Percentiles rank a stretch among this genome's conserved stretches.
These are phyloP conservation scores for Dinochytrium kinnereticum DNA, from an alignment of 371 early-diverging fungal genomes.

Conservation along the genomic window DNA sequence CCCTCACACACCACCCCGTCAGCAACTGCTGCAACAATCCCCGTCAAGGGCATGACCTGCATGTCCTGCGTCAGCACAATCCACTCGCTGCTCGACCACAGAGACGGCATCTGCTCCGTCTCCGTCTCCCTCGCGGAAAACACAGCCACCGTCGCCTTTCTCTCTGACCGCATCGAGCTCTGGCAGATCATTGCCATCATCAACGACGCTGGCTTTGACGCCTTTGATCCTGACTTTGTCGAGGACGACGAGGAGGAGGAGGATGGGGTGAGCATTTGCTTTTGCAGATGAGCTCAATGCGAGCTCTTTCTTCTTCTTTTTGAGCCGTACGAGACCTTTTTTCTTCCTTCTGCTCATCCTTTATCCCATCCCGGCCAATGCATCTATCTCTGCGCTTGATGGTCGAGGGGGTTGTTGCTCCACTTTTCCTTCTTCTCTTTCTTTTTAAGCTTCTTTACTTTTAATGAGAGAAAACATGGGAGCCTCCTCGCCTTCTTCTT, in stretches of 20 bases:
- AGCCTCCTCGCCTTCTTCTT: no score
- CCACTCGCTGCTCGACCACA: conserved; percentile 57
- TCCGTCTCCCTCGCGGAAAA: conserved; percentile 55
- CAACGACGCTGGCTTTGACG: conserved; percentile 52
- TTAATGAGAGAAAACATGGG: no score
- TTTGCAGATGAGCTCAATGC: no score
- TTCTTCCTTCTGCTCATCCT: no score
- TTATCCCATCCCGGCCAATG: no score
- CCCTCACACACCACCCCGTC: conserved; percentile 64
- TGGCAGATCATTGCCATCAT: conserved; percentile 35
- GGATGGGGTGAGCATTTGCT: not conserved
- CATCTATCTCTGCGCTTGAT: no score
- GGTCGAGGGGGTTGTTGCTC: no score
- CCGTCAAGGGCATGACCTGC: conserved; percentile 84
- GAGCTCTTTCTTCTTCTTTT: no score
- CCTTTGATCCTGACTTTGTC: not conserved
- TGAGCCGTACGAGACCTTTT: no score
- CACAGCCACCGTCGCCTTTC: conserved; percentile 44
- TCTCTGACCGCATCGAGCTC: conserved; percentile 25
- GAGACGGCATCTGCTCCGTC: conserved; percentile 58
- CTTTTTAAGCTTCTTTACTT: no score
- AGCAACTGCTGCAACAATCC: not conserved
- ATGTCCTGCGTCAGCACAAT: conserved; percentile 80
- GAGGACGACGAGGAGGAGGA: not conserved
- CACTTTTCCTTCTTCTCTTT: no score